Evolutionary conservation across 164 flowering plant genomes (phyloP).

Genomic region (Nymphaea thermarum): DNA sequence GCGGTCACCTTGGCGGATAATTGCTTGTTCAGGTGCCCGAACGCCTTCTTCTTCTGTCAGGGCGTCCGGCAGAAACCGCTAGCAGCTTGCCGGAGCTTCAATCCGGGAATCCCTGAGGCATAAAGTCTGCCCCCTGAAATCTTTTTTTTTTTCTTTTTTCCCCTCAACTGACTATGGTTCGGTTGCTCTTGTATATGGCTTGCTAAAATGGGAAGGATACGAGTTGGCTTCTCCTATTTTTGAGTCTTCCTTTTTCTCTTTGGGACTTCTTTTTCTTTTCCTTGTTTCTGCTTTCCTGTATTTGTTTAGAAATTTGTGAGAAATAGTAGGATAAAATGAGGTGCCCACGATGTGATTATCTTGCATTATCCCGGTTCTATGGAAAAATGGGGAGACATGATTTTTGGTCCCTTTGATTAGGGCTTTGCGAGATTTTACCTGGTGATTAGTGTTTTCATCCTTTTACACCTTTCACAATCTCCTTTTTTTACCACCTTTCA

Average conservation of each 20-base stretch:
- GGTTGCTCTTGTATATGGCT: background rate
- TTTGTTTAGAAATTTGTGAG: no score
- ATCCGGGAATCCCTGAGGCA: conserved; percentile 38
- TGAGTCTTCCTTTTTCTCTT: background rate
- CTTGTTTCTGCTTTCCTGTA: no score
- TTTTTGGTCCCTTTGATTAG: background rate
- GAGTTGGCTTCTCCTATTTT: background rate
- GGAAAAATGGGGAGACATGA: background rate
- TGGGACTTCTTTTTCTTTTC: no score
- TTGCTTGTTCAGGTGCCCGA: conserved; percentile 64
- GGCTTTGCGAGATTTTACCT: no score
- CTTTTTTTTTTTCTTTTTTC: no score
- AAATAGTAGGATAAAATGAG: background rate
- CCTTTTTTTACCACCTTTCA: no score
- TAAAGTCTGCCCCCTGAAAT: background rate
- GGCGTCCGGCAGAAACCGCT: conserved; percentile 71
- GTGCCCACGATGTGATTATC: background rate
- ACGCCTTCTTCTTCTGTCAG: conserved; percentile 59
- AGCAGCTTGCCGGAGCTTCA: conserved; percentile 43
- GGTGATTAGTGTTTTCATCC: no score
- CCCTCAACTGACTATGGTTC: no score
- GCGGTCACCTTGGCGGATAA: conserved; percentile 53
- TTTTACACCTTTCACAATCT: no score
- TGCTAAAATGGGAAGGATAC: background rate
- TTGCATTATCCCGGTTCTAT: background rate